Evolutionary conservation across 768 basidiomycete species (phyloP), one percentile per base, ranked within the genome.

Genomic region (Mycena latifolia): DNA sequence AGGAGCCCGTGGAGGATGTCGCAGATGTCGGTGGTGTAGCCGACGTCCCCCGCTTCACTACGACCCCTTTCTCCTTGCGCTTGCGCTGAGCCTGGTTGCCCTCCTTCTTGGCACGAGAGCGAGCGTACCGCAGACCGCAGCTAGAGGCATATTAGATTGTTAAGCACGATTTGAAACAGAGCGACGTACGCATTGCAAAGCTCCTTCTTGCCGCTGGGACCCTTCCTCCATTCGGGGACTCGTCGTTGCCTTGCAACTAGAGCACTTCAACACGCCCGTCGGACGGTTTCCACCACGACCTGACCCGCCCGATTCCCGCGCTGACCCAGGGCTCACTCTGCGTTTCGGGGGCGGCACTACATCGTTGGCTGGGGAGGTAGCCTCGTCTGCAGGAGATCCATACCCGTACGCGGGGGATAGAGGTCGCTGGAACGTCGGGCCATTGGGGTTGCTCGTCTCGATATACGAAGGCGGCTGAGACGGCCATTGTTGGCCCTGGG

Each of bases 171-270:
- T 53, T 45, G 31, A 66, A 47, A 29, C 41, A 69, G 75, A 70
- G 68, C 10, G 25, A 86, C 92, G 82, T 79, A 95, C 91, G 94
- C 94, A 81, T 96, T 96, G 77, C 94, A 96, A 28, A 96, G 83
- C 76, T 96, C 93, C 79, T 96, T 96, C 77, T 92, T 92, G 28
- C 94, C 94, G 72, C 87, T 93, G 56, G 93, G 93, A 22, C 94
- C 94, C 77, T 96, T 96, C 75, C 94, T 82, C 94, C 94, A 96
- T 77, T 96, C 94, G 0, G 94, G n/a, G 94, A 73, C 93, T 95
- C 10, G 86, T 85, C 9, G 90, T 93, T 14, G 85, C 89, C 77
- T 89, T 92, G 78, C 94, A 96, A 74, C 91, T 93, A 24, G 88
- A 86, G 77, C 94, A 96, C 71, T 86, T 86, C 63, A 85, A 75